These are phyloP conservation scores for Plasmodium relictum DNA, from an alignment of 169 alveolate genomes.

Conservation along the genomic window DNA sequence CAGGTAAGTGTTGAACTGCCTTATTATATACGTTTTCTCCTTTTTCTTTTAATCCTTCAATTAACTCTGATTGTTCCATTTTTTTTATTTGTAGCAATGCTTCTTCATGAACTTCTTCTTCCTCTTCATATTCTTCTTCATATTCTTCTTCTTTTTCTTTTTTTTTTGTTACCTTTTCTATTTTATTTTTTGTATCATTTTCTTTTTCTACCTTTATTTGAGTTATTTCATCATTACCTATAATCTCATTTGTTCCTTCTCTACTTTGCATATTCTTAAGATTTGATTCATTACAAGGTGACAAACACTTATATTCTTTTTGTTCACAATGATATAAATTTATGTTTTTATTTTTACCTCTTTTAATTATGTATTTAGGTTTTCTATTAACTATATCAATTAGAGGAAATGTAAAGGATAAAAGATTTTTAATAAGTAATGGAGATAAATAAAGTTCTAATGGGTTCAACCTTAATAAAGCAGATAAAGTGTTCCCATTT, in stretches of 20 bases:
- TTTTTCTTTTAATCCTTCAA: slow-evolving; percentile 76
- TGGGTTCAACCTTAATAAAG: slow-evolving; percentile 67
- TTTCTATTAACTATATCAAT: slow-evolving; percentile 50
- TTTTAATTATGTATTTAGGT: slow-evolving; percentile 4
- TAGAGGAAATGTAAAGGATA: slow-evolving; percentile 70
- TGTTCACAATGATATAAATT: not conserved
- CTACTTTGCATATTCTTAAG: not conserved
- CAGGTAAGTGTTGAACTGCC: slow-evolving; percentile 78
- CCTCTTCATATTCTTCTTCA: slow-evolving; percentile 44
- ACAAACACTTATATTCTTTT: not conserved
- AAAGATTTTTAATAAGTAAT: slow-evolving; percentile 78
- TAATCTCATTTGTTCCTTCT: slow-evolving; percentile 33
- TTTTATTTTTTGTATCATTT: not conserved
- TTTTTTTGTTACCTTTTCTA: slow-evolving; percentile 1
- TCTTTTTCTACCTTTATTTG: not conserved
- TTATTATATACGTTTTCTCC: slow-evolving; percentile 78
- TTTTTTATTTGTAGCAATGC: slow-evolving; percentile 45
- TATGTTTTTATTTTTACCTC: slow-evolving; percentile 4
- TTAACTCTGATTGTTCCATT: slow-evolving; percentile 61
- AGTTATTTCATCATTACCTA: not conserved
- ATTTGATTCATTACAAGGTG: not conserved
- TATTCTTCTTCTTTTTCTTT: slow-evolving; percentile 14
- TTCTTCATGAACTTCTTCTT: slow-evolving; percentile 58
- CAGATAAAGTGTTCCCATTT: slow-evolving; percentile 74
- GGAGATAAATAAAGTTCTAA: slow-evolving; percentile 58